Evolutionary conservation across 1,139 yeast genomes (phyloP).

Genomic region (Blastobotrys malaysiensis): DNA sequence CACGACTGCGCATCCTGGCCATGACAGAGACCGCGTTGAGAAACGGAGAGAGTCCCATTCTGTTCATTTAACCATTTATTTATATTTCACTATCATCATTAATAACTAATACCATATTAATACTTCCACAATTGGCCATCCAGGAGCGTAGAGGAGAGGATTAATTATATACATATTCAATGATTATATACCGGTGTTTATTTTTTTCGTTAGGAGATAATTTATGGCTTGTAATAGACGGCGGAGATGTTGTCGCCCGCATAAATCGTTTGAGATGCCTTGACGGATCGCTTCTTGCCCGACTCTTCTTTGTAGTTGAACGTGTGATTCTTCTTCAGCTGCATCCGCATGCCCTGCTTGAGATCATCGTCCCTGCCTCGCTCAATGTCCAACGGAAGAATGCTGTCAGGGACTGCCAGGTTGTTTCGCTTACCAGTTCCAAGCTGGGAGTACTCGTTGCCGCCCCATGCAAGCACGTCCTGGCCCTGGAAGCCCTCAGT

Average conservation of each 20-base stretch:
- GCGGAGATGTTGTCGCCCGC: conserved; percentile 65
- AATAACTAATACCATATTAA: neutral
- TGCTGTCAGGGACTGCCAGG: conserved; percentile 16
- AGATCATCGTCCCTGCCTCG: conserved; percentile 16
- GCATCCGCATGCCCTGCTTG: conserved; percentile 44
- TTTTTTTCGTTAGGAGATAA: too few species aligned
- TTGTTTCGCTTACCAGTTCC: conserved; percentile 71
- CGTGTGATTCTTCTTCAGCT: conserved; percentile 35
- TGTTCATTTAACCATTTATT: neutral
- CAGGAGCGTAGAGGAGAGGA: too few species aligned
- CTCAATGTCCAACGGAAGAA: conserved; percentile 14
- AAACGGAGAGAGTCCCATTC: neutral
- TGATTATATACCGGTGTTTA: too few species aligned
- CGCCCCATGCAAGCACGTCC: conserved; percentile 79
- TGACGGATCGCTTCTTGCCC: conserved; percentile 23
- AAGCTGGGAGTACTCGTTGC: conserved; percentile 72
- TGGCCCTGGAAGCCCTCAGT: conserved; percentile 30
- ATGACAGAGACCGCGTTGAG: neutral
- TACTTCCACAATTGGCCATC: neutral
- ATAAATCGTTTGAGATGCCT: conserved; percentile 49
- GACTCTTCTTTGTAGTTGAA: conserved; percentile 21
- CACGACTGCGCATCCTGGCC: neutral
- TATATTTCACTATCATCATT: neutral
- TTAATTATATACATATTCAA: too few species aligned
- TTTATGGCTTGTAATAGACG: conserved; percentile 40